Evolutionary conservation across 2,329 filamentous ascomycete genomes (phyloP), one percentile per base, ranked within the genome.

Genomic region (Cryphonectria parasitica): DNA sequence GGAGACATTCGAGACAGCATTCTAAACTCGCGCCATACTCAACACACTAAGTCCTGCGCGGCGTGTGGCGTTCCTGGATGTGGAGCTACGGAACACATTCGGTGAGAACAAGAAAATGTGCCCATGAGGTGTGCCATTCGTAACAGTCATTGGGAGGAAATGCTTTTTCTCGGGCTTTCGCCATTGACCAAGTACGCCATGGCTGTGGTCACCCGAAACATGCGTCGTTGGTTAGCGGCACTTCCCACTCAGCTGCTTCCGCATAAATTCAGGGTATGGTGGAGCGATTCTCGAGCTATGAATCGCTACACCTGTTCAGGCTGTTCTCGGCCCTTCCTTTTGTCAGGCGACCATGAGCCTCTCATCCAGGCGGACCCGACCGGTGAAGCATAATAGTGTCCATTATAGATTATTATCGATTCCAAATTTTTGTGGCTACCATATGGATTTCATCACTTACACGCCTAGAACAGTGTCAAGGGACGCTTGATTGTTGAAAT

Each of bases 201-300:
- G 28, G 45, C 60, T 54, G 67, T 68, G 54, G n/a, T 13, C 19
- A 64, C 39, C 70, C 67, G 70, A 67, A 67, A 71, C 70, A 60
- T 63, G 67, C 70, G 62, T 19, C 36, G 31, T 10, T 54, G 25
- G 25, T 25, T 28, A 36, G 31, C 5, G 28, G n/a, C 41, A 22
- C 43, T 25, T 69, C 43, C 62, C 63, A 64, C 56, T 49, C 39
- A 69, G 25, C 45, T 6, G 49, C 31, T 13, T 45, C 34, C 15
- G 17, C 54, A 39, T 25, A 19, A 36, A n/a, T 45, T 62, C 66
- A 63, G 56, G n/a, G 45, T 62, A 66, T 58, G 11, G 1, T 6
- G 25, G 10, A 39, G 36, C 36, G 36, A 0, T 49, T 7, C 31
- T 63, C n/a, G 66, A 60, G 54, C 69, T 54, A 64, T 25, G 61